These are phyloP conservation scores for Candida adriatica DNA, from an alignment of 805 yeast species.

Conservation along the genomic window DNA sequence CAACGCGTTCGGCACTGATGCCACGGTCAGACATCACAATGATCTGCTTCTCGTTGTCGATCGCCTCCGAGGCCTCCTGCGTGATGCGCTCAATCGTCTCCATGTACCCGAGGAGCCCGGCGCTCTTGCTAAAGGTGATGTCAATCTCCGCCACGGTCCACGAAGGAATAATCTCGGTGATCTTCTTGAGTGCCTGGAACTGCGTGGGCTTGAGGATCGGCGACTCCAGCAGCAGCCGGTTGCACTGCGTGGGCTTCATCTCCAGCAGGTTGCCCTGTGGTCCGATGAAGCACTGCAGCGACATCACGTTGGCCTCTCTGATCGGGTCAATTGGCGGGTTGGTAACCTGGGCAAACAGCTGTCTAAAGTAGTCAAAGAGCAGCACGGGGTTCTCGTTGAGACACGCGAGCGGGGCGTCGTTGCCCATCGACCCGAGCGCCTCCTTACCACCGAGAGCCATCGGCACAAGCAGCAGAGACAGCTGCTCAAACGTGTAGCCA, in stretches of 20 bases:
- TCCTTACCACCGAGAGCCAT: constrained; percentile 93
- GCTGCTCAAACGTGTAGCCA: constrained; percentile 93
- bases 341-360: constrained; percentile 95
- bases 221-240: constrained; percentile 73
- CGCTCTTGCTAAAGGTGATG: constrained; percentile 77
- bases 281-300: constrained; percentile 92
- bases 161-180: constrained; percentile 69
- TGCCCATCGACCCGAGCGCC: constrained; percentile 98
- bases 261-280: constrained; percentile 97
- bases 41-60: constrained; percentile 66
- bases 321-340: constrained; percentile 99
- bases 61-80: constrained; percentile 78
- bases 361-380: constrained; percentile 89
- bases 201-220: constrained; percentile 76
- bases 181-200: constrained; percentile 65
- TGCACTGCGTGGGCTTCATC: constrained; percentile 88
- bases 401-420: constrained; percentile 93
- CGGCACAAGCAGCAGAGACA: constrained; percentile 76
- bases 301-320: constrained; percentile 94
- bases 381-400: constrained; percentile 87
- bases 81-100: constrained; percentile 82
- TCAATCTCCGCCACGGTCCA: constrained; percentile 84
- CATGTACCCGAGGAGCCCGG: constrained; percentile 82
- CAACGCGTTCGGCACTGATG: constrained; percentile 53
- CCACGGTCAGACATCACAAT: constrained; percentile 70